A percentile compares a stretch with the other conserved stretches of the same genome.
Conservation (phyloP, 2,329 filamentous ascomycete species). For the Ciborinia camelliae region DNA sequence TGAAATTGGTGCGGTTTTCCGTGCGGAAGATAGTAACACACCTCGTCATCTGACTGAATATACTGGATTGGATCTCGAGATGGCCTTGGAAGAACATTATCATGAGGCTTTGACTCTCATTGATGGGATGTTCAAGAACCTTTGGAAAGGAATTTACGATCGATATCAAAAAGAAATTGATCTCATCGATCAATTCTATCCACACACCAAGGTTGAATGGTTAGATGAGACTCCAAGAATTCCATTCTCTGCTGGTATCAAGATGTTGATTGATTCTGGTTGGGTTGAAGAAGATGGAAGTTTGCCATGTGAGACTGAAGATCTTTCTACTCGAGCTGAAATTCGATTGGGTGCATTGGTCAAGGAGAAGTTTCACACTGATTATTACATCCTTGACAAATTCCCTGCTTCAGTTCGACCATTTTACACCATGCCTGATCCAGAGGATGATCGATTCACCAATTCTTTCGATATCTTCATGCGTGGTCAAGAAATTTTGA, state of each 20-base stretch:
- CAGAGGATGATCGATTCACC: constrained; percentile 67
- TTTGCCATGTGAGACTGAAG: constrained; percentile 66
- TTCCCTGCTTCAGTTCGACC: constrained; percentile 81
- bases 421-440: constrained; percentile 87
- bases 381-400: constrained; percentile 93
- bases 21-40: constrained; percentile 93
- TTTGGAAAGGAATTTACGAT: constrained; percentile 69
- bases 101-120: constrained; percentile 79
- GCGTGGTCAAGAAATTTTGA: constrained; percentile 87
- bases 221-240: constrained; percentile 80
- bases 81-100: constrained; percentile 86
- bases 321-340: constrained; percentile 81
- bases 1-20: constrained; percentile 86
- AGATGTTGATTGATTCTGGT: constrained; percentile 74
- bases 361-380: constrained; percentile 80
- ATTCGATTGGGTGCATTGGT: constrained; percentile 80
- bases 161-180: constrained; percentile 71
- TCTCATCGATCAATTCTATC: constrained; percentile 77
- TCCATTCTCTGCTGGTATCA: constrained; percentile 73
- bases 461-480: constrained; percentile 97
- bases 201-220: constrained; percentile 83
- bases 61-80: constrained; percentile 88
- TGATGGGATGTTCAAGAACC: constrained; percentile 76
- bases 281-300: constrained; percentile 77
- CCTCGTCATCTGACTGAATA: constrained; percentile 93